These are phyloP conservation scores for Akanthomyces lecanii DNA, from an alignment of 2,329 filamentous ascomycete species.

Conservation along the genomic window DNA sequence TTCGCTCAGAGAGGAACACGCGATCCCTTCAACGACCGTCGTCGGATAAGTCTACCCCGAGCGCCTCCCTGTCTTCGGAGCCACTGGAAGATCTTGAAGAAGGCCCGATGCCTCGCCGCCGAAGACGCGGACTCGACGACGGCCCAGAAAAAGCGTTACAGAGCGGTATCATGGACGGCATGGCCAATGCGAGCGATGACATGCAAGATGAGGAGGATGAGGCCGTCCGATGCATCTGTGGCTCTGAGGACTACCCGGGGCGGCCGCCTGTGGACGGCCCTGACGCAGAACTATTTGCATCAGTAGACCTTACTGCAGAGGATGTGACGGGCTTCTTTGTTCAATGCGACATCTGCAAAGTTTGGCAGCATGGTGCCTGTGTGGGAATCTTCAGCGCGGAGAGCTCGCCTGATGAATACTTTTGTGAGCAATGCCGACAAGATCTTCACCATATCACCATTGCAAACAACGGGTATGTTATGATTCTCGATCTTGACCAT, in stretches of 20 bases:
- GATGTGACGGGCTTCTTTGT: constrained; percentile 94
- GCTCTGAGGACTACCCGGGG: constrained; percentile 90
- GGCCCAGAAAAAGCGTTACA: constrained; percentile 46
- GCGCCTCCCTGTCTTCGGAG: constrained; percentile 67
- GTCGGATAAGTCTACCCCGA: constrained; percentile 73
- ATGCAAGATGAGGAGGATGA: constrained; percentile 80
- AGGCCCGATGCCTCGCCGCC: constrained; percentile 69
- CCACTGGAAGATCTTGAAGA: constrained; percentile 65
- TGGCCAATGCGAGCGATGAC: constrained; percentile 62
- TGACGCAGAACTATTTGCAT: constrained; percentile 53
- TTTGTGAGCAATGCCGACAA: constrained; percentile 90
- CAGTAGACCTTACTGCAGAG: constrained; percentile 62
- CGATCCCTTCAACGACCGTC: constrained; percentile 67
- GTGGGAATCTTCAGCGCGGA: constrained; percentile 95
- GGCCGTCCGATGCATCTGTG: constrained; percentile 92
- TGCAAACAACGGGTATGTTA: constrained; percentile 77
- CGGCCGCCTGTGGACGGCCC: constrained; percentile 61
- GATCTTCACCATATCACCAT: constrained; percentile 82
- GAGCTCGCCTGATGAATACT: constrained; percentile 93
- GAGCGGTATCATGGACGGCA: constrained; percentile 41
- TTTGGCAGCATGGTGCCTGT: constrained; percentile 98
- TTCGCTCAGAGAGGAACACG: constrained; percentile 69
- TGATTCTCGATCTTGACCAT: not conserved
- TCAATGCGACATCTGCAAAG: constrained; percentile 95
- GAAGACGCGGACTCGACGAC: constrained; percentile 69